Conservation (phyloP, 2,329 filamentous ascomycete genomes). For the Apiospora marii region DNA sequence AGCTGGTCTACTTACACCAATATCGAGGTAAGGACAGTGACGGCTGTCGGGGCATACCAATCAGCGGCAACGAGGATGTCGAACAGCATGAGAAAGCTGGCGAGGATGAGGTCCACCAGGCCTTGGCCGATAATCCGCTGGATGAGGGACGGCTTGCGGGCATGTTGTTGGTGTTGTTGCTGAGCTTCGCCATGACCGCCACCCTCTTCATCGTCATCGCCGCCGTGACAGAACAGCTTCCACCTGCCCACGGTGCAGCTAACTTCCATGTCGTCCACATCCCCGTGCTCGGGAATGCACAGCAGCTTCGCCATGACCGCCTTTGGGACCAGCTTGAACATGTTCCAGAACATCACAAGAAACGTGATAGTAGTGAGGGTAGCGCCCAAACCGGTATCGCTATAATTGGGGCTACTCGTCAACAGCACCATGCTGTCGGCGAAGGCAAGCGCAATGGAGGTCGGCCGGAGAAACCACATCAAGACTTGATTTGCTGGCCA, state of each 20-base stretch:
- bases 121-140: not conserved
- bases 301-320: not conserved
- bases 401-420: not conserved
- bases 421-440: not conserved
- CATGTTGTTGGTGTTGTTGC: not conserved
- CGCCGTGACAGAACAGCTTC: conserved; percentile 22
- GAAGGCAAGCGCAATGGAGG: not conserved
- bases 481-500: conserved; percentile 2
- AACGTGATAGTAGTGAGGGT: not conserved
- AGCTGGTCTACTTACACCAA: not conserved
- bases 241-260: conserved; percentile 21
- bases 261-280: not conserved
- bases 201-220: conserved; percentile 1
- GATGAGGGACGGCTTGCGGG: not conserved
- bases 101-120: conserved; percentile 5
- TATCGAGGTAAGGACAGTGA: not conserved
- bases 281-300: not conserved
- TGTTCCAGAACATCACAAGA: conserved; percentile 17
- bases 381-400: not conserved
- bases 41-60: too few species aligned
- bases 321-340: not conserved
- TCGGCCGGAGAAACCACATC: not conserved
- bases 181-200: not conserved
- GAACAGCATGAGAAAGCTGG: conserved; percentile 9
- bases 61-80: not conserved